Evolutionary conservation across 2,329 filamentous ascomycete genomes (phyloP), one percentile per base, ranked within the genome.

Genomic region (Fusarium temperatum): DNA sequence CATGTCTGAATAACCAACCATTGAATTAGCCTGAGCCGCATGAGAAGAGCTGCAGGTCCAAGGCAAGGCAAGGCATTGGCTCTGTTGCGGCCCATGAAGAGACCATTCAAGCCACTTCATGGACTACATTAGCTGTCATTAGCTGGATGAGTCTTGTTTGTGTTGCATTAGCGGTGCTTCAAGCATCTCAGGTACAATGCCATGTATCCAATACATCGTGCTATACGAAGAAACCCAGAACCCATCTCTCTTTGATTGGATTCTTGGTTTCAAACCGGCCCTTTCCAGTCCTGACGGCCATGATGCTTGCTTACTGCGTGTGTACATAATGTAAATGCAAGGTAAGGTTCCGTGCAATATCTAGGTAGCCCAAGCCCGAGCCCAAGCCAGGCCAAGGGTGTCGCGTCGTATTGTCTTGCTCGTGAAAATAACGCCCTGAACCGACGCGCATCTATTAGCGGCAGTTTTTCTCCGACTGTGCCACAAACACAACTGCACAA

Each of bases 361-460:
- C 32, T 15, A 35, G n/a, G n/a, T n/a, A n/a, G 26, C 44, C 67
- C 39, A 42, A 39, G 48, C 55, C 26, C 48, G 48, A 50, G 47
- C 47, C 47, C 20, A 24, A n/a, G 28, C 15, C 10, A 44, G n/a
- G n/a, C 41, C 11, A 45, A 41, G 26, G 26, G 8, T 53, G 51
- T 47, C 67, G 58, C 67, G 67, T 69, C 28, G 14, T 32, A n/a
- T 20, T 32, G 36, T 20, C 36, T 30, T 36, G n/a, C 32, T 63
- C 71, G 47, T 67, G 55, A 74, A 61, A 63, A 20, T 39, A 10
- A 69, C 63, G 71, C 71, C 55, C 60, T 36, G 26, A 17, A 30
- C 41, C 22, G 36, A 71, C 71, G 54, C 62, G 71, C 60, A 24
- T 48, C 39, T 35, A 38, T 51, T 41, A 53, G 50, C 57, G 57